A percentile compares a stretch with the other conserved stretches of the same genome.
Conservation (phyloP, 306 rosid species). For the Prunus davidiana region DNA sequence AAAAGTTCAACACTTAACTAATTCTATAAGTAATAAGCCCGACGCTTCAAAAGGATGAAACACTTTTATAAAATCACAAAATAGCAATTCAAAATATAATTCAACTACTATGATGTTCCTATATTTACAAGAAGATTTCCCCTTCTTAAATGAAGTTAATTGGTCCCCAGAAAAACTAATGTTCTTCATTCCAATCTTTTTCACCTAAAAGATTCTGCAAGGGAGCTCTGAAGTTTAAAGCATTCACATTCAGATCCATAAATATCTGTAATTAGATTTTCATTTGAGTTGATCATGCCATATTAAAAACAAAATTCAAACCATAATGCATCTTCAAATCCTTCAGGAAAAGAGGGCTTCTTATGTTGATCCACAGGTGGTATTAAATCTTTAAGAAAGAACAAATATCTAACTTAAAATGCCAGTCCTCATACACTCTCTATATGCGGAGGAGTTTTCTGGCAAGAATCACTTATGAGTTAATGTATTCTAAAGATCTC, state of each 20-base stretch:
- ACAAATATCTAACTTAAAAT: background rate
- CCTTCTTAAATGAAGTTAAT: background rate
- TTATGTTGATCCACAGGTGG: background rate
- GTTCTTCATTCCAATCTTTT: background rate
- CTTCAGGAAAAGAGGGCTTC: background rate
- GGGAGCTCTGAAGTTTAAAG: too few species aligned
- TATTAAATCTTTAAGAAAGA: background rate
- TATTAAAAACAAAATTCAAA: background rate
- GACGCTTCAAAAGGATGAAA: too few species aligned
- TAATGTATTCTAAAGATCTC: background rate
- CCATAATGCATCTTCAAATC: background rate
- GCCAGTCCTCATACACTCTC: background rate
- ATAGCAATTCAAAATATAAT: background rate
- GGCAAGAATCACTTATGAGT: background rate
- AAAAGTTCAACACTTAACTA: background rate
- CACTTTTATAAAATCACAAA: too few species aligned
- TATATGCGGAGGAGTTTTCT: background rate
- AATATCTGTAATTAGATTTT: too few species aligned
- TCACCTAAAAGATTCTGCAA: background rate
- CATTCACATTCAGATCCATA: background rate
- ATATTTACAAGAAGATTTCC: background rate
- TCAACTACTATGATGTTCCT: background rate
- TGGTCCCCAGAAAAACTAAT: background rate
- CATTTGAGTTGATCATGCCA: background rate
- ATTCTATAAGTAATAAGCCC: background rate